A percentile compares a stretch with the other conserved stretches of the same genome.
These are phyloP conservation scores for Tuber indicum DNA, from an alignment of 495 filamentous ascomycete species.

Conservation along the genomic window DNA sequence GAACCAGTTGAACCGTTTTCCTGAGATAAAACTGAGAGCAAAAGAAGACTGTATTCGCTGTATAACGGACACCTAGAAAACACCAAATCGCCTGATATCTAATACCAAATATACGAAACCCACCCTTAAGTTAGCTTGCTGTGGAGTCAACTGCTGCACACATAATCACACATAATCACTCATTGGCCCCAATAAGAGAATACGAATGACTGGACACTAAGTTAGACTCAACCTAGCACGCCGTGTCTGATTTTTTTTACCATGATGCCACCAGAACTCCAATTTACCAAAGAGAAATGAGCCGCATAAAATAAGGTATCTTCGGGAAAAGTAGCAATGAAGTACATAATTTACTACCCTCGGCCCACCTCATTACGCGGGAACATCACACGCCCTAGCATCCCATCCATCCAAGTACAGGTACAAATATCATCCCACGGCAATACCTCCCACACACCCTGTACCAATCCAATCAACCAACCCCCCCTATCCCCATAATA, in stretches of 20 bases:
- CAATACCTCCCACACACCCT: background rate
- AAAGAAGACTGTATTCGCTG: background rate
- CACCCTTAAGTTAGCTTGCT: background rate
- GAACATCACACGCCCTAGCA: background rate
- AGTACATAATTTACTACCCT: background rate
- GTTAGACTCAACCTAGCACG: background rate
- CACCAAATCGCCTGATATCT: background rate
- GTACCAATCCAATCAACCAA: background rate
- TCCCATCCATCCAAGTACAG: background rate
- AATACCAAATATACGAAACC: background rate
- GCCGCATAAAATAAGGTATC: background rate
- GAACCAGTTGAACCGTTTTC: background rate
- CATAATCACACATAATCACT: background rate
- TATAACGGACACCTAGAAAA: background rate
- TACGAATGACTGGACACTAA: background rate
- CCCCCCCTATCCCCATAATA: background rate
- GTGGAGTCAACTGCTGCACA: background rate
- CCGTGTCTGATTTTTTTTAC: background rate
- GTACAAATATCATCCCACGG: background rate
- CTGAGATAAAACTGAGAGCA: background rate
- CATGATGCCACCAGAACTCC: background rate
- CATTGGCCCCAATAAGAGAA: background rate
- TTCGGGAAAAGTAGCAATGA: background rate
- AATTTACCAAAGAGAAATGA: background rate
- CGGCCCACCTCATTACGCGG: background rate